A percentile compares a stretch with the other conserved stretches of the same genome.
phyloP scores from a whole-genome alignment of 2,329 filamentous ascomycete species.

The Trichoderma gracile region DNA sequence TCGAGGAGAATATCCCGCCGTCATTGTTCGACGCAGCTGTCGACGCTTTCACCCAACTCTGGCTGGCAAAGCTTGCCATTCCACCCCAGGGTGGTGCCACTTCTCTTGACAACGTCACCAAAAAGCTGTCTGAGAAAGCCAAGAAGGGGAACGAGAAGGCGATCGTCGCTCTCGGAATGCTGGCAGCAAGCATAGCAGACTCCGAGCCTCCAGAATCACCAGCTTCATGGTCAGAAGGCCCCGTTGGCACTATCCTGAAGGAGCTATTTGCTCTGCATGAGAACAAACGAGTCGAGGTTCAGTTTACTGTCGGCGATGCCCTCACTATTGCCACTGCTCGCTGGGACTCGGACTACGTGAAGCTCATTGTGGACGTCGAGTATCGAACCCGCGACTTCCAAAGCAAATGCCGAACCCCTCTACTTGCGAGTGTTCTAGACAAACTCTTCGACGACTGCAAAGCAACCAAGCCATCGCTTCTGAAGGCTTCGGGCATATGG shows the following conservation, averaged over 20 bases:
- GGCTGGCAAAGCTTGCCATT: slow-evolving; percentile 47
- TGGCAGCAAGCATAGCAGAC: slow-evolving; percentile 56
- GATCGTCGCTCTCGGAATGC: slow-evolving; percentile 75
- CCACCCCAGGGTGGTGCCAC: slow-evolving; percentile 36
- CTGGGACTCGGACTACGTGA: slow-evolving; percentile 80
- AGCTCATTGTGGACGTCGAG: slow-evolving; percentile 74
- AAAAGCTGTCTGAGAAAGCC: slow-evolving; percentile 65
- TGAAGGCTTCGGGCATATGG: slow-evolving; percentile 95
- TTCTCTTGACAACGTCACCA: slow-evolving; percentile 51
- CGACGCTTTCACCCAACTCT: slow-evolving; percentile 50
- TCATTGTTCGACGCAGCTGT: slow-evolving; percentile 49
- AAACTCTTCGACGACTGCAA: slow-evolving; percentile 77
- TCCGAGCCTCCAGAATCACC: slow-evolving; percentile 3
- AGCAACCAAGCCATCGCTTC: slow-evolving; percentile 81
- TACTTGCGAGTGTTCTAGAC: slow-evolving; percentile 61
- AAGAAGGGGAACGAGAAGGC: slow-evolving; percentile 81
- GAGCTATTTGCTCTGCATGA: slow-evolving; percentile 78
- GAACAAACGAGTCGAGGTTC: slow-evolving; percentile 80
- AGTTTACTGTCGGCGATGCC: slow-evolving; percentile 89
- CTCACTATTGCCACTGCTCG: slow-evolving; percentile 74
- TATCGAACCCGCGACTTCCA: slow-evolving; percentile 41
- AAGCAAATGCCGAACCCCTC: slow-evolving; percentile 43
- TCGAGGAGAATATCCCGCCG: slow-evolving; percentile 33
- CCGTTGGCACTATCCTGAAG: slow-evolving; percentile 59
- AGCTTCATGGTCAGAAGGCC: slow-evolving; percentile 38